phyloP scores from a whole-genome alignment of 2,329 filamentous ascomycete genomes.

The Aspergillus thermomutatus region DNA sequence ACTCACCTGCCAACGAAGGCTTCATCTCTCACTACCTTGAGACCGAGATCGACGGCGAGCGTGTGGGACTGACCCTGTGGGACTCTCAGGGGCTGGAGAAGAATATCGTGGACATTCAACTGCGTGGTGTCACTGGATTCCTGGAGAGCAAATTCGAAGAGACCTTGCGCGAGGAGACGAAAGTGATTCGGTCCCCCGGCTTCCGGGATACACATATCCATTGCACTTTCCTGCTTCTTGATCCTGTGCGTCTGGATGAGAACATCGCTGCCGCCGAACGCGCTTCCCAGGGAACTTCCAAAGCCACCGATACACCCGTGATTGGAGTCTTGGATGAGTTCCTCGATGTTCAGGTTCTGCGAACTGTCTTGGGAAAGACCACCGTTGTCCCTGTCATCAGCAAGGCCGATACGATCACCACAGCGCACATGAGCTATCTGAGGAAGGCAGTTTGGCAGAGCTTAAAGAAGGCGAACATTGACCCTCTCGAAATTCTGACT shows the following conservation, averaged over 20 bases:
- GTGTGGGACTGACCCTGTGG: slow-evolving; percentile 91
- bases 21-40: slow-evolving; percentile 90
- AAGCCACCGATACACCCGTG: slow-evolving; percentile 39
- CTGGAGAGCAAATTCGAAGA: slow-evolving; percentile 98
- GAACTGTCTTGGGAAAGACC: slow-evolving; percentile 85
- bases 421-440: slow-evolving; percentile 85
- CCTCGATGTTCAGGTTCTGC: slow-evolving; percentile 85
- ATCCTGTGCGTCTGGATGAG: slow-evolving; percentile 78
- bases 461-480: slow-evolving; percentile 78
- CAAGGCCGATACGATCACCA: slow-evolving; percentile 96
- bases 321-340: slow-evolving; percentile 77
- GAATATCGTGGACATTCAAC: slow-evolving; percentile 88
- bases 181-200: slow-evolving; percentile 88
- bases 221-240: slow-evolving; percentile 86
- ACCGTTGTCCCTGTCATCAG: slow-evolving; percentile 93
- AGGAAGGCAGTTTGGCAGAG: slow-evolving; percentile 89
- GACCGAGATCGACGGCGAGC: slow-evolving; percentile 88
- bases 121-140: slow-evolving; percentile 87
- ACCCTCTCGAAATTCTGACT: slow-evolving; percentile 82
- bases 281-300: slow-evolving; percentile 52
- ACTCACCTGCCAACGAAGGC: slow-evolving; percentile 57
- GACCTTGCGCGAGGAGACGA: slow-evolving; percentile 95
- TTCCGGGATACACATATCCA: slow-evolving; percentile 97
- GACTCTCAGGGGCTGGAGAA: slow-evolving; percentile 94
- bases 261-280: slow-evolving; percentile 70